phyloP scores from a whole-genome alignment of 2,329 filamentous ascomycete genomes.

The Parafenestella ontariensis region DNA sequence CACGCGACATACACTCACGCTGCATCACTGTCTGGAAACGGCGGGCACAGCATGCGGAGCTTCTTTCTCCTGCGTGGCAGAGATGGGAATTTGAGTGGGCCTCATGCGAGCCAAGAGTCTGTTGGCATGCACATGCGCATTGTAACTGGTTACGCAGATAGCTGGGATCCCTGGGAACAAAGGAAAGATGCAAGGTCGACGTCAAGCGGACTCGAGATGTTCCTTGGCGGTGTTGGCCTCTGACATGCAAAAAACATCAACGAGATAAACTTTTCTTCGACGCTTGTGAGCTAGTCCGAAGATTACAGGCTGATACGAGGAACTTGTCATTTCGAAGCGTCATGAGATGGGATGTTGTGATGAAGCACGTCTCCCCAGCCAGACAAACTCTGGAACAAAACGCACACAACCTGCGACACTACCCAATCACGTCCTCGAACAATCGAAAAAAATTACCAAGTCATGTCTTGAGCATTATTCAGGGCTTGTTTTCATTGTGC shows the following conservation, averaged over 20 bases:
- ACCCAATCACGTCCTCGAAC: too few species aligned
- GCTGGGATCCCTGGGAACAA: slow-evolving; percentile 19
- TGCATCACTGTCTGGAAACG: slow-evolving; percentile 24
- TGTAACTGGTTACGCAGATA: slow-evolving; percentile 32
- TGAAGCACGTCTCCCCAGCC: too few species aligned
- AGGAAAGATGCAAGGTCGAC: slow-evolving; percentile 17
- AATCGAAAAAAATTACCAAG: too few species aligned
- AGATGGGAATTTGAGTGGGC: slow-evolving; percentile 21
- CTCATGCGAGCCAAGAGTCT: slow-evolving; percentile 24
- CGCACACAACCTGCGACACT: too few species aligned
- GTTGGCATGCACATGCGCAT: slow-evolving; percentile 23
- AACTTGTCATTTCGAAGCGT: neutral
- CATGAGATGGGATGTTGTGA: neutral
- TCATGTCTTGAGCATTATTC: neutral
- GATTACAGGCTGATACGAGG: neutral
- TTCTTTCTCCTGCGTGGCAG: slow-evolving; percentile 17
- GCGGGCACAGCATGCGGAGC: slow-evolving; percentile 24
- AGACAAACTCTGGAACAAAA: too few species aligned
- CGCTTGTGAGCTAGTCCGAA: neutral
- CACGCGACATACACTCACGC: neutral
- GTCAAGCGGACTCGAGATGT: slow-evolving; percentile 3
- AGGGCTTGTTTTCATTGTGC: neutral
- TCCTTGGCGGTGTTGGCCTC: slow-evolving; percentile 4
- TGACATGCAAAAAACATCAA: neutral
- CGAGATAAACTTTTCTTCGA: neutral